phyloP scores from a whole-genome alignment of 2,329 filamentous ascomycete species.

The Biscogniauxia sp. region DNA sequence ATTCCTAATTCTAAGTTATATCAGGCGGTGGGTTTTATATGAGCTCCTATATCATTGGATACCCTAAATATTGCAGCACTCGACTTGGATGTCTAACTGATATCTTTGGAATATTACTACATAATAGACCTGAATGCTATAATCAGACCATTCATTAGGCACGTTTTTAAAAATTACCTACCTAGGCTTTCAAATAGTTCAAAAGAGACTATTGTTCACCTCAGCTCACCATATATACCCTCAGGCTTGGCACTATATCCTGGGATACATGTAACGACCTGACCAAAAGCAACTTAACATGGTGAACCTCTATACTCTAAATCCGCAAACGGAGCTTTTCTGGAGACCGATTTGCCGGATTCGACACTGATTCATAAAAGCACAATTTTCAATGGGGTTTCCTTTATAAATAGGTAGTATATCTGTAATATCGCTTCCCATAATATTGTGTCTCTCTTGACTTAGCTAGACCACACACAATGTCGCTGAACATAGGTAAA shows the following conservation, averaged over 20 bases:
- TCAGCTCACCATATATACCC: not conserved
- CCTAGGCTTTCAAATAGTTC: not conserved
- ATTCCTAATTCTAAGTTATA: not conserved
- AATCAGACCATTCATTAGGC: too few relatives aligned
- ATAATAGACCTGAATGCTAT: too few relatives aligned
- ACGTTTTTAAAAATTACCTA: too few relatives aligned
- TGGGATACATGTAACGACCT: not conserved
- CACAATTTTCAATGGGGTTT: not conserved
- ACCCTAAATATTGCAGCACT: not conserved
- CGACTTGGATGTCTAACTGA: too few relatives aligned
- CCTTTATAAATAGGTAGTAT: not conserved
- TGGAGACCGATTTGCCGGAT: not conserved
- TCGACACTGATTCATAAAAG: not conserved
- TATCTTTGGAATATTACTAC: too few relatives aligned
- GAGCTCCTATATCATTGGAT: not conserved
- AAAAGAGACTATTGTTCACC: not conserved
- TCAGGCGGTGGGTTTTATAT: too few relatives aligned
- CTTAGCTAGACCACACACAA: not conserved
- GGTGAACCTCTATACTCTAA: not conserved
- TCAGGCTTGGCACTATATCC: not conserved
- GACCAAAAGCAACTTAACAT: not conserved
- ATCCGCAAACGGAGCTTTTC: not conserved
- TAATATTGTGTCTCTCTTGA: not conserved
- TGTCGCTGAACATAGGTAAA: not conserved
- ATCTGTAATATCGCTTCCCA: not conserved